A percentile compares a stretch with the other conserved stretches of the same genome.
Conservation (phyloP, 805 yeast species). For the Pichia kluyveri region DNA sequence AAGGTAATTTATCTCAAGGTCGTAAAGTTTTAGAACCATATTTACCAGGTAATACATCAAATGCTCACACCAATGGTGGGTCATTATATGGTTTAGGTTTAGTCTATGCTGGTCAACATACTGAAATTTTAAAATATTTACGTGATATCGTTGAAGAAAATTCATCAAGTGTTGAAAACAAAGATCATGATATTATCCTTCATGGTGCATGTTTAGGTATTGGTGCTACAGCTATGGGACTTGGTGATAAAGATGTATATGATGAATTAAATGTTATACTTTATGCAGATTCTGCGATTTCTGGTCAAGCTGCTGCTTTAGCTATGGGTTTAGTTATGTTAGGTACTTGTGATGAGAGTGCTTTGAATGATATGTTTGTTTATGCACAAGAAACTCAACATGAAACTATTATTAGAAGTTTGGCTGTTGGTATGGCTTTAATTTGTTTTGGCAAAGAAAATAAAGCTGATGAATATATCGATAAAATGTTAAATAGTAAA, state of each 20-base stretch:
- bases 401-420: slow-evolving; percentile 89
- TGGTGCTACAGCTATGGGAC: slow-evolving; percentile 96
- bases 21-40: slow-evolving; percentile 81
- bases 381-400: slow-evolving; percentile 95
- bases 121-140: slow-evolving; percentile 73
- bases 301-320: slow-evolving; percentile 94
- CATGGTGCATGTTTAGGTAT: slow-evolving; percentile 95
- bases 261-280: slow-evolving; percentile 78
- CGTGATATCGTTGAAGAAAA: slow-evolving; percentile 62
- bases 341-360: slow-evolving; percentile 72
- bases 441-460: slow-evolving; percentile 82
- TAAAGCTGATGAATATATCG: slow-evolving; percentile 62
- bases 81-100: slow-evolving; percentile 88
- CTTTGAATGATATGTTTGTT: slow-evolving; percentile 69
- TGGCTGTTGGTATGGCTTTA: slow-evolving; percentile 82
- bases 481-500: slow-evolving; percentile 59
- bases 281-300: slow-evolving; percentile 83
- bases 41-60: slow-evolving; percentile 70
- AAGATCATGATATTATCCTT: slow-evolving; percentile 70
- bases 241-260: slow-evolving; percentile 62
- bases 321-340: slow-evolving; percentile 95
- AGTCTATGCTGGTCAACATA: slow-evolving; percentile 93
- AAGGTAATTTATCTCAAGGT: slow-evolving; percentile 90
- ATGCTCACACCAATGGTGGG: slow-evolving; percentile 92
- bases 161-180: slow-evolving; percentile 29